These are phyloP conservation scores for Pseudopithomyces maydicus DNA, from an alignment of 2,329 filamentous ascomycete species.

Conservation along the genomic window DNA sequence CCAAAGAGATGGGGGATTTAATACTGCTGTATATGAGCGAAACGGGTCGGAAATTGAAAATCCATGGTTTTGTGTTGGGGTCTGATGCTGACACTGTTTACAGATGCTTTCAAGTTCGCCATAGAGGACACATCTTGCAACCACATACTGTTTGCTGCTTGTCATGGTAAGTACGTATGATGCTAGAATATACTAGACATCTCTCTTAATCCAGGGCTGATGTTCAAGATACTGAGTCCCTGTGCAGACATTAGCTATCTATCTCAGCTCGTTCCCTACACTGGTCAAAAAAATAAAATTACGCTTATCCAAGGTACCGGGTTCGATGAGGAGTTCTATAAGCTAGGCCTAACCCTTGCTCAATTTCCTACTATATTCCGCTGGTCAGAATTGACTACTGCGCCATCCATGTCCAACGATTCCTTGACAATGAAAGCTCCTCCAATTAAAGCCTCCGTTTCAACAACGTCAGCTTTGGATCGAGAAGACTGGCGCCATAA, in stretches of 20 bases:
- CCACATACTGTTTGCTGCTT: slow-evolving; percentile 68
- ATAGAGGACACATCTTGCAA: slow-evolving; percentile 65
- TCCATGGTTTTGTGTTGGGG: neutral
- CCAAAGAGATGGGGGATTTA: neutral
- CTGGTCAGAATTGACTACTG: slow-evolving; percentile 26
- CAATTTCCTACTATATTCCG: slow-evolving; percentile 61
- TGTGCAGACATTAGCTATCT: slow-evolving; percentile 57
- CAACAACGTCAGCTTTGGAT: neutral
- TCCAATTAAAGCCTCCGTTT: neutral
- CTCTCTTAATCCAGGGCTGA: too few relatives aligned
- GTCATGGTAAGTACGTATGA: too few relatives aligned
- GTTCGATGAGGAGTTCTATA: slow-evolving; percentile 60
- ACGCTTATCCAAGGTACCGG: slow-evolving; percentile 60
- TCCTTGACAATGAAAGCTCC: neutral
- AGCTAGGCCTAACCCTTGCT: slow-evolving; percentile 56
- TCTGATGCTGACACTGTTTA: slow-evolving; percentile 5
- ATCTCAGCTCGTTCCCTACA: slow-evolving; percentile 60
- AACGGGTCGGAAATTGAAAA: neutral
- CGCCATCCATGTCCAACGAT: slow-evolving; percentile 9
- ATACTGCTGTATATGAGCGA: neutral
- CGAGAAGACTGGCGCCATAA: neutral
- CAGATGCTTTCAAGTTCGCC: slow-evolving; percentile 55
- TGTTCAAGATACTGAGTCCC: too few relatives aligned
- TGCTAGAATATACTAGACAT: too few relatives aligned
- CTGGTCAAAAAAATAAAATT: slow-evolving; percentile 56